Conservation (phyloP, 192 early-diverging fungal species). For the Anaeromyces robustus region DNA sequence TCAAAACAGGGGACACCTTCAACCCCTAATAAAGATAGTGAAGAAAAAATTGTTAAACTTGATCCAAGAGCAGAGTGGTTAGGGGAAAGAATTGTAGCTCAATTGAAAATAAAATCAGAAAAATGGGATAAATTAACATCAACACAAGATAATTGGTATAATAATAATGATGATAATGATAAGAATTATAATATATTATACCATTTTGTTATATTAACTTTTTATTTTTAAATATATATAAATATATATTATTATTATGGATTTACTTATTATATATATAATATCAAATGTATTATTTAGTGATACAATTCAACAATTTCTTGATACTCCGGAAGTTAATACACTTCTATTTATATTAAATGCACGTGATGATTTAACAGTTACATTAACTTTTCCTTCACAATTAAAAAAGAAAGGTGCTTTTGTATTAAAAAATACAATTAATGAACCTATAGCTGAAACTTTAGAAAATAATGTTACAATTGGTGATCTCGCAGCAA, state of each 20-base stretch:
- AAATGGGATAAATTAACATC: background rate
- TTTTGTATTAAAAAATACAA: slow-evolving; percentile 37
- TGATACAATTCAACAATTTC: slow-evolving; percentile 35
- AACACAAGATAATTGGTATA: background rate
- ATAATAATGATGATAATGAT: no score
- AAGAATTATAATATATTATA: no score
- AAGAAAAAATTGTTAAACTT: background rate
- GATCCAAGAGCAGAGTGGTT: background rate
- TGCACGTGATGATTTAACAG: slow-evolving; percentile 38
- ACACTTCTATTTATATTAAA: slow-evolving; percentile 45
- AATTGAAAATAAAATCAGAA: background rate
- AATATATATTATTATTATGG: background rate
- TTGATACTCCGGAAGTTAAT: slow-evolving; percentile 27
- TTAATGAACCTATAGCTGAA: slow-evolving; percentile 23
- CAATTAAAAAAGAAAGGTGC: slow-evolving; percentile 36
- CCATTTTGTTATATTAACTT: no score
- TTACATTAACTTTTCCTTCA: slow-evolving; percentile 31
- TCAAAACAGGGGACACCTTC: background rate
- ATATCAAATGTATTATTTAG: slow-evolving; percentile 6
- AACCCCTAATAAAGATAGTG: background rate
- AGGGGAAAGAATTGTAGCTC: background rate
- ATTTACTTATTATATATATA: no score
- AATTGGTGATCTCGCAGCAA: slow-evolving; percentile 37
- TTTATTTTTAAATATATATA: no score
- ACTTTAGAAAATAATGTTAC: slow-evolving; percentile 39